Evolutionary conservation across 441 rosid species (phyloP).

Genomic region (Syzygium syzygioides): DNA sequence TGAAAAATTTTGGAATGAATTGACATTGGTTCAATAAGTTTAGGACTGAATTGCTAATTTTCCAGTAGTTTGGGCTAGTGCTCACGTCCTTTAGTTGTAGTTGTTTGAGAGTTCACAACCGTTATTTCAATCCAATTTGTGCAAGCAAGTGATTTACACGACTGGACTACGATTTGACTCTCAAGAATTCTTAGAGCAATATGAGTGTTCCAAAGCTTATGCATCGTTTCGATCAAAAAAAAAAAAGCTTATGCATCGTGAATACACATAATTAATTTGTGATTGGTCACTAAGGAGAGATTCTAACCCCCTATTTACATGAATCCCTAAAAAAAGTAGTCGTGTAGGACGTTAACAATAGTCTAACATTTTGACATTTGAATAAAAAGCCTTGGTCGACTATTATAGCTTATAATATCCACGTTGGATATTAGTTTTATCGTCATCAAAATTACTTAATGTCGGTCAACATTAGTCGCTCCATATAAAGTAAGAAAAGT

Average conservation of each 20-base stretch:
- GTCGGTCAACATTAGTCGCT: neutral
- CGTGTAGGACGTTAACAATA: neutral
- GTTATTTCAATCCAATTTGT: neutral
- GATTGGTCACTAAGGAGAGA: neutral
- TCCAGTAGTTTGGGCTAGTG: rapidly evolving
- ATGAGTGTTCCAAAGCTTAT: neutral
- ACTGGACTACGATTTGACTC: neutral
- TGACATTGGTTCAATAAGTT: neutral
- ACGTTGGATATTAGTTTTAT: neutral
- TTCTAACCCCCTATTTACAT: neutral
- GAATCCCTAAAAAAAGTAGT: neutral
- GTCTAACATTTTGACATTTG: neutral
- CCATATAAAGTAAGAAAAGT: neutral
- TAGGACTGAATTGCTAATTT: neutral
- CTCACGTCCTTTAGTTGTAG: neutral
- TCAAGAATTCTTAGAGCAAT: neutral
- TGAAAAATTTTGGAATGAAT: neutral
- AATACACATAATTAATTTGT: neutral
- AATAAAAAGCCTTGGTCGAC: neutral
- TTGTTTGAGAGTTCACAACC: neutral
- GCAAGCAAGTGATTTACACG: neutral
- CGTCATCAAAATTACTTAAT: neutral
- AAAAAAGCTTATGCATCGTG: neutral
- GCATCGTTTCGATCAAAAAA: too few relatives aligned
- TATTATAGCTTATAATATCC: neutral